phyloP scores from a whole-genome alignment of 768 basidiomycete species.

The Leccinum fibrillosum region DNA sequence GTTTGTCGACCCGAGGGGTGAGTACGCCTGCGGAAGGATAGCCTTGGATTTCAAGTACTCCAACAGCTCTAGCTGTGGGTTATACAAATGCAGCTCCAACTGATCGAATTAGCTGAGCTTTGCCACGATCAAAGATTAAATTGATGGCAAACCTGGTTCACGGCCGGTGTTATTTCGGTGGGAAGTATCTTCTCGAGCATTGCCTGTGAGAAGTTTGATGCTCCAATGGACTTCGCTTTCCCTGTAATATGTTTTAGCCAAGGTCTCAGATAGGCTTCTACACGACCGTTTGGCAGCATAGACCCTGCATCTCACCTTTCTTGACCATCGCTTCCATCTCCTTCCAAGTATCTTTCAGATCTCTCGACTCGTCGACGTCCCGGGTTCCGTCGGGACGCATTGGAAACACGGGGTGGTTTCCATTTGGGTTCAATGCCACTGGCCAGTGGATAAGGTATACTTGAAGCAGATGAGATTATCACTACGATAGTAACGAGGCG shows the following conservation, averaged over 20 bases:
- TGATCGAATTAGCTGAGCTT: constrained; percentile 22
- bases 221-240: constrained; percentile 65
- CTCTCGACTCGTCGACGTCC: constrained; percentile 66
- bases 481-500: not conserved
- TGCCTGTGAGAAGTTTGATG: constrained; percentile 70
- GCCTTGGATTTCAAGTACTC: constrained; percentile 59
- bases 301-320: constrained; percentile 42
- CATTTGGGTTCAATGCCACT: constrained; percentile 65
- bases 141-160: constrained; percentile 57
- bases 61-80: constrained; percentile 68
- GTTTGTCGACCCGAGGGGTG: constrained; percentile 69
- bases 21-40: constrained; percentile 77
- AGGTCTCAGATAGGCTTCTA: constrained; percentile 1
- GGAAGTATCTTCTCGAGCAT: constrained; percentile 70
- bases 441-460: constrained; percentile 83
- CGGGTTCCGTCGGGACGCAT: constrained; percentile 59
- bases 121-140: not conserved
- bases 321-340: constrained; percentile 74
- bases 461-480: not conserved
- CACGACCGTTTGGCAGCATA: not conserved
- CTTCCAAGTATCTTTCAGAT: constrained; percentile 73
- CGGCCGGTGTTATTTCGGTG: constrained; percentile 63
- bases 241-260: constrained; percentile 35
- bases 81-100: constrained; percentile 74
- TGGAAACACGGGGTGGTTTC: constrained; percentile 59